phyloP scores from a whole-genome alignment of 805 yeast genomes.

The Kodamaea kakaduensis region DNA sequence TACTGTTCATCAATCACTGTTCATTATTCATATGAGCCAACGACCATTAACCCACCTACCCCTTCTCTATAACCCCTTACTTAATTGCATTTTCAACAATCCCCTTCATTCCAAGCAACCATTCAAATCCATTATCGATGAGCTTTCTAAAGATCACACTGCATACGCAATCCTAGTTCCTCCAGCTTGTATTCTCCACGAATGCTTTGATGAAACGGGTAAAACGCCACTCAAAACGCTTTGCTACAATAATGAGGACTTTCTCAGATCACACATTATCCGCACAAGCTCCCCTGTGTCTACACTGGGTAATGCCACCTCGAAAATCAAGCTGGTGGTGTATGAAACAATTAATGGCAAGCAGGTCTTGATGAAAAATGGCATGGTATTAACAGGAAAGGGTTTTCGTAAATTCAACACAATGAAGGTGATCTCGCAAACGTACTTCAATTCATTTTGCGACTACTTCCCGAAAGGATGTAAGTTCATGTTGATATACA shows the following conservation, averaged over 20 bases:
- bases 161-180: constrained; percentile 67
- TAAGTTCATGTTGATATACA: constrained; percentile 51
- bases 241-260: constrained; percentile 53
- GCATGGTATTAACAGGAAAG: constrained; percentile 49
- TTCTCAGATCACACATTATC: constrained; percentile 60
- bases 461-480: constrained; percentile 57
- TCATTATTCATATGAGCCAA: constrained; percentile 8
- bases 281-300: constrained; percentile 25
- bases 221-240: constrained; percentile 43
- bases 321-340: constrained; percentile 38
- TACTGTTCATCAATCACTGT: too few species aligned
- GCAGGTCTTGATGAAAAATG: constrained; percentile 54
- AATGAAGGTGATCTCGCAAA: constrained; percentile 42
- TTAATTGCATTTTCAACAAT: constrained; percentile 64
- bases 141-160: constrained; percentile 40
- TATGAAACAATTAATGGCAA: constrained; percentile 54
- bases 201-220: constrained; percentile 26
- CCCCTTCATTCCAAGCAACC: constrained; percentile 43
- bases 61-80: constrained; percentile 54
- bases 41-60: constrained; percentile 41
- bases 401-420: constrained; percentile 51
- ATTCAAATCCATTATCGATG: constrained; percentile 43
- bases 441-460: constrained; percentile 51
- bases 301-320: constrained; percentile 19
- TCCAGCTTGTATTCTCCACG: constrained; percentile 43